These are phyloP conservation scores for Coelastrella sp. DNA, from an alignment of 139 green algal species.

Conservation along the genomic window DNA sequence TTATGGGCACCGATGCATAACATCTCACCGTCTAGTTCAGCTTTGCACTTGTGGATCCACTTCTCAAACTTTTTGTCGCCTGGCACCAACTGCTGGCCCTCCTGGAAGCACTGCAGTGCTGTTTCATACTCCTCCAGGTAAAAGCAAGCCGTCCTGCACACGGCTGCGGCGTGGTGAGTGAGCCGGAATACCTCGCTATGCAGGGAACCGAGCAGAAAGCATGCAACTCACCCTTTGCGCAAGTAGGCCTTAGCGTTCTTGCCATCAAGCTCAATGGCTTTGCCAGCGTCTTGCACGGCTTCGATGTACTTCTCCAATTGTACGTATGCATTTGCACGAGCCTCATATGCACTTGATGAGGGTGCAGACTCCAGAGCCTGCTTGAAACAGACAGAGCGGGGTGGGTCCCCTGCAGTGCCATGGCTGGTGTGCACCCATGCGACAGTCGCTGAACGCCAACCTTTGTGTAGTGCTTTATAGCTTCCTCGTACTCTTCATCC, in stretches of 20 bases:
- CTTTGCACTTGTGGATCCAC: conserved; percentile 84
- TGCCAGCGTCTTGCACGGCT: conserved; percentile 79
- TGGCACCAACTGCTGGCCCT: conserved; percentile 66
- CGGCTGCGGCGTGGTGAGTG: too few species aligned
- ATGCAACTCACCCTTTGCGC: conserved; percentile 68
- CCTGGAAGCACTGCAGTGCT: conserved; percentile 83
- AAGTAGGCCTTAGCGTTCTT: conserved; percentile 73
- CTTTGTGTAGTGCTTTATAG: conserved; percentile 64
- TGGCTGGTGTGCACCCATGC: background rate
- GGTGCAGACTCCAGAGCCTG: conserved; percentile 39
- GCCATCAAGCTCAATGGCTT: conserved; percentile 77
- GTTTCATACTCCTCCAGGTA: conserved; percentile 93
- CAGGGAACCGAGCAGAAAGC: background rate
- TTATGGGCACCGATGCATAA: background rate
- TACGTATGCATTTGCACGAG: conserved; percentile 71
- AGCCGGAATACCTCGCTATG: too few species aligned
- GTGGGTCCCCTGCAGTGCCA: background rate
- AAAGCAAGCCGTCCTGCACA: conserved; percentile 76
- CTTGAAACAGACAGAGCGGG: background rate
- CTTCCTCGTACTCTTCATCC: conserved; percentile 68
- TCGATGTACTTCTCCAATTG: conserved; percentile 81
- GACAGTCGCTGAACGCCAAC: conserved; percentile 12
- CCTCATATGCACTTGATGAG: conserved; percentile 54
- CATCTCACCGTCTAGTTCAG: conserved; percentile 79
- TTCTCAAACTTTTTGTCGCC: conserved; percentile 67